A percentile compares a stretch with the other conserved stretches of the same genome.
Conservation (phyloP, 2,329 filamentous ascomycete genomes). For the Diaporthe helianthi region DNA sequence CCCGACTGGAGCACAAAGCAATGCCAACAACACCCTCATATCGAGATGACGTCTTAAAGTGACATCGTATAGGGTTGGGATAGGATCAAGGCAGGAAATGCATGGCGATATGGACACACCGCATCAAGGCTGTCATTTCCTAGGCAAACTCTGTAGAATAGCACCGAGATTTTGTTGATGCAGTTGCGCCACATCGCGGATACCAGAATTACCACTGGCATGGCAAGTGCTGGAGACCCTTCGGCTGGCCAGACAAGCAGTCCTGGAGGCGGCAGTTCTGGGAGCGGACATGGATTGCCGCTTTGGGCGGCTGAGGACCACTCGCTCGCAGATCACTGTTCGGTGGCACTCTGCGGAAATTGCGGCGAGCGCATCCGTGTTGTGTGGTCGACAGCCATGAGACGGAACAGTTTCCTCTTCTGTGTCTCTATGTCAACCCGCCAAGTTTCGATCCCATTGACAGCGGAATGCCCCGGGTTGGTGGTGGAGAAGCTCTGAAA, state of each 20-base stretch:
- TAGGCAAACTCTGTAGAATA: constrained; percentile 14
- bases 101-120: neutral
- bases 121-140: constrained; percentile 28
- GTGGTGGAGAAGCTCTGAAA: too few species aligned
- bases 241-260: neutral
- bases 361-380: constrained; percentile 27
- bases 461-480: constrained; percentile 12
- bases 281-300: constrained; percentile 19
- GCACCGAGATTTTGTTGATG: constrained; percentile 22
- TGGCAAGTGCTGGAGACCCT: neutral
- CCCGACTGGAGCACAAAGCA: neutral
- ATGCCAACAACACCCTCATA: neutral
- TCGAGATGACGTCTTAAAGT: constrained; percentile 15
- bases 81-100: neutral
- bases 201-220: neutral
- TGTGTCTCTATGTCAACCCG: constrained; percentile 13
- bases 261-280: neutral
- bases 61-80: constrained; percentile 5
- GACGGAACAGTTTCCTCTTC: constrained; percentile 25
- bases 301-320: constrained; percentile 11
- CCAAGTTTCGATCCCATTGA: constrained; percentile 19
- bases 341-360: constrained; percentile 34
- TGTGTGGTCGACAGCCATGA: neutral
- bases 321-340: constrained; percentile 22
- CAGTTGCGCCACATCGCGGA: neutral